Conservation (phyloP, 2,329 filamentous ascomycete species). For the Claviceps pazoutovae region DNA sequence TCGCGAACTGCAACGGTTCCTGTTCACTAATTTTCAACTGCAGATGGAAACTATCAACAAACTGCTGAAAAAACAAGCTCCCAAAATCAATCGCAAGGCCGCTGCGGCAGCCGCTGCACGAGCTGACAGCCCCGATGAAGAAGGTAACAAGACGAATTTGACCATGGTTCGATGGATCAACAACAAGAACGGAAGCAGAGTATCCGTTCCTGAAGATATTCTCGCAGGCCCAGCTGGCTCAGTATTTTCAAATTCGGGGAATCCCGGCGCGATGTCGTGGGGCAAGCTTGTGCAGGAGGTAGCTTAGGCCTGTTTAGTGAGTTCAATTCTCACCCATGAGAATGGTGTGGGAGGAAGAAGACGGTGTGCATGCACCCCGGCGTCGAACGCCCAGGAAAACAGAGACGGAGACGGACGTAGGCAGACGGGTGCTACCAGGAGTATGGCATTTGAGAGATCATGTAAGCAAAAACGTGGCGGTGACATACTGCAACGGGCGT, state of each 20-base stretch:
- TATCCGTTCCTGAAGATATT: slow-evolving; percentile 57
- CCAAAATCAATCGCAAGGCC: slow-evolving; percentile 51
- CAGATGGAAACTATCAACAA: slow-evolving; percentile 89
- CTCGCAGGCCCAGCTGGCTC: slow-evolving; percentile 46
- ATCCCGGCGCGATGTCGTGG: slow-evolving; percentile 15
- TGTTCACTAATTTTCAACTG: not conserved
- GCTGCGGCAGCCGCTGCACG: slow-evolving; percentile 26
- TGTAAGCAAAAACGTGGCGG: too few relatives aligned
- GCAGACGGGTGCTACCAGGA: too few relatives aligned
- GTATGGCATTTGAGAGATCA: too few relatives aligned
- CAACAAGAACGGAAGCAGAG: slow-evolving; percentile 45
- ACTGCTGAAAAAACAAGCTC: slow-evolving; percentile 71
- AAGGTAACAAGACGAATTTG: slow-evolving; percentile 37
- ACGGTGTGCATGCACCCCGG: not conserved
- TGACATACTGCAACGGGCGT: too few relatives aligned
- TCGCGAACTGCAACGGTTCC: not conserved
- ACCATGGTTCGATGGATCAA: slow-evolving; percentile 59
- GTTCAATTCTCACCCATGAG: not conserved
- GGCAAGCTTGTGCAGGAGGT: slow-evolving; percentile 44
- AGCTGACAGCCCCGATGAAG: slow-evolving; percentile 34
- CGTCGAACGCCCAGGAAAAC: not conserved
- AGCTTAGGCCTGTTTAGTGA: slow-evolving; percentile 16
- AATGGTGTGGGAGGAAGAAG: not conserved
- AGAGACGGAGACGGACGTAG: not conserved
- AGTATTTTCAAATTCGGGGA: slow-evolving; percentile 33